Base-by-base conservation (phyloP, 2,329 filamentous ascomycete species). In the Colletotrichum paranaense region DNA sequence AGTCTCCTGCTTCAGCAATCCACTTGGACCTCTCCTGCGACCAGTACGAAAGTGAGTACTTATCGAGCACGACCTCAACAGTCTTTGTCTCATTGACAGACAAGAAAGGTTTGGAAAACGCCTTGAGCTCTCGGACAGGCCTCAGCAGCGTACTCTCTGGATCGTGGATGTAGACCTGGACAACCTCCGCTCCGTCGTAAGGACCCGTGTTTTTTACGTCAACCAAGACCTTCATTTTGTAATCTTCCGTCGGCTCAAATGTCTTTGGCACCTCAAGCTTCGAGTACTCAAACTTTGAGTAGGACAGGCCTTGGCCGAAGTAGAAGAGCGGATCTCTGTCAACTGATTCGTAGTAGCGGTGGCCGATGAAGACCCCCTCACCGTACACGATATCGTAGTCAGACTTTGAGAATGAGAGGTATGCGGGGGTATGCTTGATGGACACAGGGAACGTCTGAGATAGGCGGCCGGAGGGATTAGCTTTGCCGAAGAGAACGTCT, bases 291-390 rank as follows among this genome's bases (percentile, higher is more conserved):
- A 96, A 96, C 0, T 85, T 90, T 0, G 93, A 95, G 82, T 95
- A 97, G 19, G 92, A 93, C 1, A 97, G 86, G 2, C 94, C 94
- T 78, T 95, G 92, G 14, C 94, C 94, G 79, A 97, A 97, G 70
- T 92, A 88, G 82, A 95, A 97, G 32, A 93, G 87, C 0, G 92
- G 89, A 1, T 87, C 85, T 5, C 90, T 86, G 46, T 91, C 86
- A n/a, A 88, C 87, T 77, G 89, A 92, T 79, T 97, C 94, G 80
- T 94, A 97, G 84, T 92, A 95, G 26, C 93, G 88, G 83, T 97
- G 97, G 4, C 94, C 94, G 49, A 96, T 87, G 80, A 94, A 96
- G 58, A 97, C 86, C 74, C 94, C 94, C 81, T 97, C 94, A 59
- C 93, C 93, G 79, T 96, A 97, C 1, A 95, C 84, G 0, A 92